phyloP scores from a whole-genome alignment of 305 asterid genomes.

The Solanum chacoense region DNA sequence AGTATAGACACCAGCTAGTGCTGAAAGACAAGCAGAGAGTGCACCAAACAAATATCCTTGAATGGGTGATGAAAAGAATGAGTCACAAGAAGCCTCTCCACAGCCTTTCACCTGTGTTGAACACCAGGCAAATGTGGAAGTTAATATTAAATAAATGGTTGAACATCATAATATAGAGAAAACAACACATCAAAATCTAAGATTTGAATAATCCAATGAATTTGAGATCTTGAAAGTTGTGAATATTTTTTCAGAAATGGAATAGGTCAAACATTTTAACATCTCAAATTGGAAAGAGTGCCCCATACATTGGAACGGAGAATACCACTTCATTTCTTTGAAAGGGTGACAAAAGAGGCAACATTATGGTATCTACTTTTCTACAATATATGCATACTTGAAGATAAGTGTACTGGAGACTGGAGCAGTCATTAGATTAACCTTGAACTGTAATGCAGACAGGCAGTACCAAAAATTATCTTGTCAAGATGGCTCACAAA shows the following conservation, averaged over 20 bases:
- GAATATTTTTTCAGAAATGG: not conserved
- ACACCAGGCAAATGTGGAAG: slow-evolving; percentile 8
- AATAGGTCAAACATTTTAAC: not conserved
- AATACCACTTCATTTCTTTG: not conserved
- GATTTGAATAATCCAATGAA: not conserved
- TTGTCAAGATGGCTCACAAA: not conserved
- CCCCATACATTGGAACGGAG: not conserved
- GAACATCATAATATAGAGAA: not conserved
- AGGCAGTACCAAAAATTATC: not conserved
- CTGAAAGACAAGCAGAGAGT: slow-evolving; percentile 91
- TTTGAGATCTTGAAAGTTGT: not conserved
- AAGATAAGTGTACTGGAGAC: not conserved
- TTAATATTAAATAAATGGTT: not conserved
- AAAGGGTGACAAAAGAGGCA: not conserved
- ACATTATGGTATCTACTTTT: not conserved
- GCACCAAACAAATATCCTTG: slow-evolving; percentile 82
- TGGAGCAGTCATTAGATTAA: not conserved
- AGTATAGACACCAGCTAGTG: slow-evolving; percentile 92
- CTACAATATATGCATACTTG: not conserved
- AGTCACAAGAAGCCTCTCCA: slow-evolving; percentile 82
- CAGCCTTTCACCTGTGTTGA: slow-evolving; percentile 73
- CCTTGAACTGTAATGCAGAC: not conserved
- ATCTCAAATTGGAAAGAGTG: not conserved
- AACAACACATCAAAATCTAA: not conserved
- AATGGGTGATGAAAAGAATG: slow-evolving; percentile 83